phyloP scores from a whole-genome alignment of 2,329 filamentous ascomycete genomes.

The Aspergillus hortae region DNA sequence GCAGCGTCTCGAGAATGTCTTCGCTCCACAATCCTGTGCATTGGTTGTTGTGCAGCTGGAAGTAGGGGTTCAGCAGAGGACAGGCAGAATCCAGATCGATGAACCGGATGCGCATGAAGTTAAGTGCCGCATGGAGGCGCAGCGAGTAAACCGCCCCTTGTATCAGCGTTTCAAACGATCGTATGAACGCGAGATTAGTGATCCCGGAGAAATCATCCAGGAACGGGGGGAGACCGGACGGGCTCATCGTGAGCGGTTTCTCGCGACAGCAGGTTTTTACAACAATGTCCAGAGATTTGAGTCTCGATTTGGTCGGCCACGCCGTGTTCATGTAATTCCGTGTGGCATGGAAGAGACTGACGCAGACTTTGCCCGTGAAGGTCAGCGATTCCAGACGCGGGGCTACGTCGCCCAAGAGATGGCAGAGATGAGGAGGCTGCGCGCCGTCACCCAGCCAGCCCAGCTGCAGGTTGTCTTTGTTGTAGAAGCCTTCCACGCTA shows the following conservation, averaged over 20 bases:
- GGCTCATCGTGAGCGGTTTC: constrained; percentile 10
- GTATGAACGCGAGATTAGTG: constrained; percentile 68
- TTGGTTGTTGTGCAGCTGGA: constrained; percentile 57
- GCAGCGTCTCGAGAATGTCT: constrained; percentile 59
- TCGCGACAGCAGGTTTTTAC: constrained; percentile 70
- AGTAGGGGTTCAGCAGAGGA: constrained; percentile 70
- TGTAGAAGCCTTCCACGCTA: constrained; percentile 68
- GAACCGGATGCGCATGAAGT: constrained; percentile 68
- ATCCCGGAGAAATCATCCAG: constrained; percentile 67
- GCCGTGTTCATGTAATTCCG: constrained; percentile 49
- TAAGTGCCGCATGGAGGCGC: constrained; percentile 55
- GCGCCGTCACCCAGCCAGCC: constrained; percentile 45
- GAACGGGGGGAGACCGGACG: constrained; percentile 36
- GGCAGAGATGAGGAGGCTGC: constrained; percentile 62
- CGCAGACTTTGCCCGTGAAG: constrained; percentile 70
- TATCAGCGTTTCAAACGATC: constrained; percentile 67
- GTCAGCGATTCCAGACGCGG: constrained; percentile 64
- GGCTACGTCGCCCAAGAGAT: constrained; percentile 57
- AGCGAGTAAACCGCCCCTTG: constrained; percentile 61
- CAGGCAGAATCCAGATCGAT: constrained; percentile 71
- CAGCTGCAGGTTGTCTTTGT: constrained; percentile 59
- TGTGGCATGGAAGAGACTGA: constrained; percentile 62
- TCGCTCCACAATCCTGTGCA: constrained; percentile 73
- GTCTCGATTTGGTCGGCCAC: constrained; percentile 36
- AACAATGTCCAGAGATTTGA: constrained; percentile 67